These are phyloP conservation scores for Suillus subalutaceus DNA, from an alignment of 768 basidiomycete species.

Conservation along the genomic window DNA sequence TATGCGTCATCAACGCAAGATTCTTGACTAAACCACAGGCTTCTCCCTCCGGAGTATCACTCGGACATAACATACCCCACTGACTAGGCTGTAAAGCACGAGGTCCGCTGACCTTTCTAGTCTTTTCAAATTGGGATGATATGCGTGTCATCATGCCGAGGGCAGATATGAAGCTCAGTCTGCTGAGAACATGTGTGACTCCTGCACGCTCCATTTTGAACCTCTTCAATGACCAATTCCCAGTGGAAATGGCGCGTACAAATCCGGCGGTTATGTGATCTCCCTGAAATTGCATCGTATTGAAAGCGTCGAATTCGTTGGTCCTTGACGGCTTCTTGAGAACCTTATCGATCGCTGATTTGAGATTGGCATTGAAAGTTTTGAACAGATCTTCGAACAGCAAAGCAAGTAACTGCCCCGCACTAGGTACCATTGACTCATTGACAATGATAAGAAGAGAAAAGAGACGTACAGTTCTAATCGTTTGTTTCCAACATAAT, in stretches of 20 bases:
- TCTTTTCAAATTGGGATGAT: slow-evolving; percentile 98
- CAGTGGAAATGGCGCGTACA: slow-evolving; percentile 95
- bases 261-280: slow-evolving; percentile 96
- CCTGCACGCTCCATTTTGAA: slow-evolving; percentile 99
- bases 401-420: slow-evolving; percentile 92
- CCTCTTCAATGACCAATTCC: slow-evolving; percentile 98
- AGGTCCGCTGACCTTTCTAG: slow-evolving; percentile 96
- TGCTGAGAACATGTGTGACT: slow-evolving; percentile 95
- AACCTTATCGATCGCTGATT: slow-evolving; percentile 94
- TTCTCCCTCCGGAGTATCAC: slow-evolving; percentile 99
- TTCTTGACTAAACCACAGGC: slow-evolving; percentile 99
- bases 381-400: slow-evolving; percentile 99
- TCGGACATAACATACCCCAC: slow-evolving; percentile 98
- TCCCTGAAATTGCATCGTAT: slow-evolving; percentile 94
- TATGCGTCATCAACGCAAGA: slow-evolving; percentile 98
- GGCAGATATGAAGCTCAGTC: slow-evolving; percentile 94
- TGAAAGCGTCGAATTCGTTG: slow-evolving; percentile 92
- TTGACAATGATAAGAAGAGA: slow-evolving; percentile 17
- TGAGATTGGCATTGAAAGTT: slow-evolving; percentile 95
- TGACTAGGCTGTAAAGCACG: slow-evolving; percentile 97
- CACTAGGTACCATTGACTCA: slow-evolving; percentile 48
- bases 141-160: slow-evolving; percentile 99
- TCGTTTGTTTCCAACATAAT: slow-evolving; percentile 99
- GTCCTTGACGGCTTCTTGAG: slow-evolving; percentile 95
- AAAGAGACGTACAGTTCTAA: slow-evolving; percentile 78